These are phyloP conservation scores for Leccinum pseudoinsigne DNA, from an alignment of 1,284 basidiomycete genomes.

Conservation along the genomic window DNA sequence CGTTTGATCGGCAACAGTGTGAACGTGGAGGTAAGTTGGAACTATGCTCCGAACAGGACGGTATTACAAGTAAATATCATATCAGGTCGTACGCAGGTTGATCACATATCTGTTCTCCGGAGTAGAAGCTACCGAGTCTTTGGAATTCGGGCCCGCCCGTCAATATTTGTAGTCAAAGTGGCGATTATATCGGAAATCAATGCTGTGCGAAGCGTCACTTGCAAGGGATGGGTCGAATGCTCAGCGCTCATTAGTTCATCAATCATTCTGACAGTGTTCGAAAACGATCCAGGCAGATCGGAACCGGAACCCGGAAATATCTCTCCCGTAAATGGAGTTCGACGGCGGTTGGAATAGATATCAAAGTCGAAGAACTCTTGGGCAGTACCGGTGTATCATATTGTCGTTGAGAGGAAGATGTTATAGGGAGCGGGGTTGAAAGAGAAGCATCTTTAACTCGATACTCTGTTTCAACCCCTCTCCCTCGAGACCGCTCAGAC, in stretches of 20 bases:
- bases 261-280: neutral
- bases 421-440: too few species aligned
- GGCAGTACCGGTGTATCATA: too few species aligned
- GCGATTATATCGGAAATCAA: neutral
- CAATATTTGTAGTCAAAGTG: neutral
- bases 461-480: too few species aligned
- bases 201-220: too few species aligned
- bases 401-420: too few species aligned
- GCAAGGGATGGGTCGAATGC: neutral
- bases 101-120: slow-evolving; percentile 27
- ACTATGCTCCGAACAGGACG: neutral
- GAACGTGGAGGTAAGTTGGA: slow-evolving; percentile 57
- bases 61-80: slow-evolving; percentile 7
- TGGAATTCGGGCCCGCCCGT: neutral
- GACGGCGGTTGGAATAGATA: too few species aligned
- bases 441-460: too few species aligned
- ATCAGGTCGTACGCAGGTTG: slow-evolving; percentile 28
- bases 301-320: too few species aligned
- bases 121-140: neutral
- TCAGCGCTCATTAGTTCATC: neutral
- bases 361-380: too few species aligned
- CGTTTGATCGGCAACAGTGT: slow-evolving; percentile 78
- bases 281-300: neutral
- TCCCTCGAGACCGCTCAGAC: too few species aligned
- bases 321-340: too few species aligned